Conservation (phyloP, 176 grass and related monocot genomes). For the Zizania latifolia region DNA sequence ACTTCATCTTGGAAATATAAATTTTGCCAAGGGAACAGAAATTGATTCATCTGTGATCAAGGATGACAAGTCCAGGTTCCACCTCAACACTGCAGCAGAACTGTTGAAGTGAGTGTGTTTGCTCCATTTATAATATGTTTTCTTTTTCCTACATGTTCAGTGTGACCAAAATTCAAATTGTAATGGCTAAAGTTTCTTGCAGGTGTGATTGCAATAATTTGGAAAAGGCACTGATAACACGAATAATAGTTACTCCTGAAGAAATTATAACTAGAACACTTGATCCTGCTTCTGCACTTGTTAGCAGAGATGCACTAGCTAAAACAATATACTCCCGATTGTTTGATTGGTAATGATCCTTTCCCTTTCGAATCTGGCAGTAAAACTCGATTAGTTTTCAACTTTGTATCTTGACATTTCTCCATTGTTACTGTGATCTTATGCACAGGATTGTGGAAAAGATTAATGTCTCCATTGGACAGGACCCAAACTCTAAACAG, state of each 20-base stretch:
- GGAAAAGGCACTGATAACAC: constrained; percentile 92
- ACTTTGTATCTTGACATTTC: constrained; percentile 11
- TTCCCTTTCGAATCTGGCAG: not conserved
- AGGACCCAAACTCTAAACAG: constrained; percentile 92
- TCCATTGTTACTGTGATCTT: constrained; percentile 22
- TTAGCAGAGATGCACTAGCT: constrained; percentile 90
- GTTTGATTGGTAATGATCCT: constrained; percentile 83
- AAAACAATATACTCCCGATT: constrained; percentile 97
- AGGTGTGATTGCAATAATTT: constrained; percentile 83
- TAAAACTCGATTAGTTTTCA: constrained; percentile 27
- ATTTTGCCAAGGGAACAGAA: constrained; percentile 92
- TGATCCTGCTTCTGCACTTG: constrained; percentile 90
- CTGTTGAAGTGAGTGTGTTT: constrained; percentile 72
- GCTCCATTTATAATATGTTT: constrained; percentile 1
- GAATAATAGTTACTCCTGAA: constrained; percentile 96
- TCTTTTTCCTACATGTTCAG: constrained; percentile 22
- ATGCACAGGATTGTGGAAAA: constrained; percentile 90
- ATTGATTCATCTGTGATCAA: constrained; percentile 93
- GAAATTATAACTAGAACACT: constrained; percentile 98
- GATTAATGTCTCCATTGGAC: constrained; percentile 99
- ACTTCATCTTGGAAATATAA: constrained; percentile 97
- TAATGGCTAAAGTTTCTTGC: constrained; percentile 44
- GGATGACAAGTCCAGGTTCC: constrained; percentile 90
- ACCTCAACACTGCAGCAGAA: constrained; percentile 76
- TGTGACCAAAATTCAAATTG: constrained; percentile 1